Evolutionary conservation across 805 yeast genomes (phyloP).

Genomic region (Metschnikowia anglica): DNA sequence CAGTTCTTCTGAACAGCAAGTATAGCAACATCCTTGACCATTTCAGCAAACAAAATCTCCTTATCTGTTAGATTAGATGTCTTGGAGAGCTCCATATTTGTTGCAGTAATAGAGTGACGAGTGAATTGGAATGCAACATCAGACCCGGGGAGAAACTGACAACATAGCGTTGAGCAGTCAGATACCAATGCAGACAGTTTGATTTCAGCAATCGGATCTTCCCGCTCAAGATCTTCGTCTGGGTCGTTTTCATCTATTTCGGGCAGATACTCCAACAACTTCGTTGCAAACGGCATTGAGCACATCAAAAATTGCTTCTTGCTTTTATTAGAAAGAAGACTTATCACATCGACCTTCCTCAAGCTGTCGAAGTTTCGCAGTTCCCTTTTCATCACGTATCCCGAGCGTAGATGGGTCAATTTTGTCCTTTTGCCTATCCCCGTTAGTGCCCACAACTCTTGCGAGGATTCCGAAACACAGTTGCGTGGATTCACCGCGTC

Average conservation of each 20-base stretch:
- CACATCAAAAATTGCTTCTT: slow-evolving; percentile 30
- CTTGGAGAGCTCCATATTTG: slow-evolving; percentile 20
- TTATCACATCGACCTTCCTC: slow-evolving; percentile 30
- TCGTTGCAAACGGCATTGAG: slow-evolving; percentile 39
- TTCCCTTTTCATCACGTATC: slow-evolving; percentile 29
- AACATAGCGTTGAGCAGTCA: slow-evolving; percentile 20
- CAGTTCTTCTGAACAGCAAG: background rate
- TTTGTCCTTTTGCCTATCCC: slow-evolving; percentile 37
- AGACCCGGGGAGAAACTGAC: slow-evolving; percentile 13
- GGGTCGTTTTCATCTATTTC: slow-evolving; percentile 24
- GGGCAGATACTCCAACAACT: slow-evolving; percentile 33
- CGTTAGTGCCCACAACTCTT: slow-evolving; percentile 46
- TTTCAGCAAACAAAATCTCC: slow-evolving; percentile 10
- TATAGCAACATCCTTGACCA: slow-evolving; percentile 6
- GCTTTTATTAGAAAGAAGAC: slow-evolving; percentile 20
- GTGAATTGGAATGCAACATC: slow-evolving; percentile 30
- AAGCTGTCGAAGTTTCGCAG: slow-evolving; percentile 30
- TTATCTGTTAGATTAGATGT: slow-evolving; percentile 1
- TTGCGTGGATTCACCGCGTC: slow-evolving; percentile 26
- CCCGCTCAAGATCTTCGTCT: slow-evolving; percentile 28
- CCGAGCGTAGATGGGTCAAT: slow-evolving; percentile 33
- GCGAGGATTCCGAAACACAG: slow-evolving; percentile 21
- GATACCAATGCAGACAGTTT: slow-evolving; percentile 19
- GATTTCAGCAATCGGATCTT: slow-evolving; percentile 29
- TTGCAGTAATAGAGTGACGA: slow-evolving; percentile 20